Evolutionary conservation across 2,329 filamentous ascomycete genomes (phyloP), one percentile per base, ranked within the genome.

Genomic region (Emergomyces pasteurianus): DNA sequence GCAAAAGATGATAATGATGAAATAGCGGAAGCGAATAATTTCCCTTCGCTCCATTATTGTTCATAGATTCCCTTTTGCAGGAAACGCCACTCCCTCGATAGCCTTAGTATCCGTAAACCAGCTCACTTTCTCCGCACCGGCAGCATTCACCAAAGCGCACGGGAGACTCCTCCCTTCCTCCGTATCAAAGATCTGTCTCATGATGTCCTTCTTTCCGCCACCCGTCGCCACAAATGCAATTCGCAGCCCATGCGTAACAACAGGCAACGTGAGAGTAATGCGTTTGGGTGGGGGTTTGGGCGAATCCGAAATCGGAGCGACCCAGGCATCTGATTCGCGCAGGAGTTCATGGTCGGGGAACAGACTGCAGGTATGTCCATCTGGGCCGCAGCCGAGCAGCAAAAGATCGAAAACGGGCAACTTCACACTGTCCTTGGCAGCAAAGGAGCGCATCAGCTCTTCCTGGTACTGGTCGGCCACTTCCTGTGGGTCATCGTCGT

Each of bases 311-410:
- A 96, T 95, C 53, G 90, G 84, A 16, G 92, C 87, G 50, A 97
- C 90, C 94, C 94, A 99, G 59, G 92, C 90, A 69, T 86, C 87
- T 42, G 84, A 84, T 78, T 97, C 92, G 65, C 91, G 86, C 66
- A 97, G 82, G 59, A 97, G 82, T 62, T 87, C 83, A 72, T 96
- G 92, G 60, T 87, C 88, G 5, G 94, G 94, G 80, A 99, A 99
- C 58, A 99, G 80, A 68, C 88, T 94, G 85, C 94, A 97, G 40
- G 94, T 97, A 79, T 99, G 94, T 58, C 94, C 94, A 74, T 97
- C 94, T 16, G 94, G 92, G 0, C 94, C 94, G 73, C 90, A 95
- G 69, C 94, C 94, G 49, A 99, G 85, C 49, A 99, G 84, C 60
- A 99, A 81, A 59, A 99, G 83, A 74, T 99, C 94, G 74, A 97